Base-by-base conservation (phyloP, 164 flowering plant genomes). In the Stephania cephalantha region DNA sequence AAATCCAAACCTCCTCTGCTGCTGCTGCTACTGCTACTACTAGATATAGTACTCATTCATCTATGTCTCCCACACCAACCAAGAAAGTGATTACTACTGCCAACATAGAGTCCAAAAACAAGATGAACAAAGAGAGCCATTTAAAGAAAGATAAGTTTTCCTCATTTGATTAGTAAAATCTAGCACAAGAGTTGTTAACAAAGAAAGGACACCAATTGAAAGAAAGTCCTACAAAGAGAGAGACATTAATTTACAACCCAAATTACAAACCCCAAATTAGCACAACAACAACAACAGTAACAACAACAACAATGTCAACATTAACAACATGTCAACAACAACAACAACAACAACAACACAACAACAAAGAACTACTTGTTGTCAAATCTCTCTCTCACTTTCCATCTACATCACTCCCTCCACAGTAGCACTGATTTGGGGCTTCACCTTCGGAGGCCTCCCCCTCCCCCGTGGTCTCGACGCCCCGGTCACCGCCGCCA, bases 401-500 rank as follows among this genome's bases (percentile, higher is more conserved):
- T 35, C 42, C 0, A 22, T 18, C 64, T 58, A 58, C 20, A 58
- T 58, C n/a, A 58, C 64, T 58, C 64, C 64, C 64, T 58, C 64
- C 11, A 71, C 74, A 17, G 65, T 65, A 20, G 74, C 65, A 35
- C 42, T 35, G n/a, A 71, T 25, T 20, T 70, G 53, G 12, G 63
- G 31, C 84, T 85, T 88, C 72, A 80, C 89, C 83, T 90, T 90
- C 46, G 91, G 90, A 65, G 94, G 94, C 76, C 94, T 71, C 0
- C 94, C 94, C 42, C 71, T 0, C 94, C 94, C 94, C 10, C 94
- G 79, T 0, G 86, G 83, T 61, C 89, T 82, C 22, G 81, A 78
- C 2, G 82, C 13, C 0, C 79, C 87, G n/a, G 63, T 67, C 22
- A 31, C 45, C 2, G 46, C 5, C 5, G 66, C 30, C 8, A 68